Evolutionary conservation across 2,329 filamentous ascomycete genomes (phyloP), one percentile per base, ranked within the genome.

Genomic region (Curvularia sp.): DNA sequence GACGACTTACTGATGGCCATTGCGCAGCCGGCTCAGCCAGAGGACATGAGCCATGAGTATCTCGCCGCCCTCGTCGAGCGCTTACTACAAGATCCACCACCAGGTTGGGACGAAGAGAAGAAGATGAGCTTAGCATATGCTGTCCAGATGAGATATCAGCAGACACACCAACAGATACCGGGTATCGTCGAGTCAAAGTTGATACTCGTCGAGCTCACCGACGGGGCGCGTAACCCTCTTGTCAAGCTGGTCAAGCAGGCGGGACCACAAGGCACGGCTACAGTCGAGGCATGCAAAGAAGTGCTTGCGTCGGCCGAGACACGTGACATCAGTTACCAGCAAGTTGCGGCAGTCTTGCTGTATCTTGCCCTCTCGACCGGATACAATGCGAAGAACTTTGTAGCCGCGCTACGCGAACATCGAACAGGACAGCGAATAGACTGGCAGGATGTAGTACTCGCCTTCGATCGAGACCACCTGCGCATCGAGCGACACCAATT

Each of bases 81-180:
- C 67, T 90, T 96, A 68, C 88, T 96, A 53, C 89, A 95, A 77
- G 89, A 93, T 68, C 92, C 93, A 50, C 92, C 93, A 28, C 91
- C 90, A 25, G 92, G 89, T 75, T 96, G 96, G 80, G 91, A 90
- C 70, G 87, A 92, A 53, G 84, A 88, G 52, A 88, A 86, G 56
- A 87, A 90, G 71, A 83, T 88, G 63, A 90, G 93, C 71, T 83
- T 89, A 39, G 80, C 82, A 45, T 84, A 86, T 72, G 89, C 88
- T 63, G 83, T 89, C 55, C 69, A 71, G 30, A 59, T 72, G 57
- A 86, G 92, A 67, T 96, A 91, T 75, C 82, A 87, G 42, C 83
- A 82, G 56, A 79, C 84, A 50, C 87, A 89, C 61, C 80, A 86
- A 53, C 80, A 84, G n/a, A 81, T 88, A n/a, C 90, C 91, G 1